Conservation (phyloP, 139 green algal genomes). For the Chlamydomonas applanata region DNA sequence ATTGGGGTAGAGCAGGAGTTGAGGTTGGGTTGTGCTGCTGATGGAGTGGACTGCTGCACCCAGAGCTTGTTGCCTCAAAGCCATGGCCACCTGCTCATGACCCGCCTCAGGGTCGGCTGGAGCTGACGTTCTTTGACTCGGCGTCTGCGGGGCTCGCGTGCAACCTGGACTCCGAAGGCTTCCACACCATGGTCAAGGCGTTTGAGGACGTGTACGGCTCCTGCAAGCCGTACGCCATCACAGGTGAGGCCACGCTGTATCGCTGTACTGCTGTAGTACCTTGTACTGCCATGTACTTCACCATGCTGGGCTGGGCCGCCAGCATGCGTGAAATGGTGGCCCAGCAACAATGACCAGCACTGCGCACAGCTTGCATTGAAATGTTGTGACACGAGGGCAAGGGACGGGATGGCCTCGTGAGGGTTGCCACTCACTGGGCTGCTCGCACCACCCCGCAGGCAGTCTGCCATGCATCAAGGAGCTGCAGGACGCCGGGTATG, state of each 20-base stretch:
- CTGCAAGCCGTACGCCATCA: conserved; percentile 52
- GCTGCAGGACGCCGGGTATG: conserved; percentile 27
- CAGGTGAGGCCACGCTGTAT: neutral
- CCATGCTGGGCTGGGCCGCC: no score
- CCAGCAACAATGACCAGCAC: neutral
- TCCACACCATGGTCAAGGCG: conserved; percentile 54
- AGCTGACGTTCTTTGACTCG: conserved; percentile 63
- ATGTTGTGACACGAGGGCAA: no score
- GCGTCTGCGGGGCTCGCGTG: conserved; percentile 57
- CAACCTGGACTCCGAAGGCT: conserved; percentile 56
- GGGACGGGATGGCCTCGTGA: no score
- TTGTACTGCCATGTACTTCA: no score
- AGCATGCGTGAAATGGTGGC: no score
- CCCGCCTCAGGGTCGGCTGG: conserved; percentile 32
- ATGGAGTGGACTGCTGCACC: no score
- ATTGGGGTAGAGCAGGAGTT: no score
- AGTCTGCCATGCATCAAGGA: conserved; percentile 53
- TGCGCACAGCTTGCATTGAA: no score
- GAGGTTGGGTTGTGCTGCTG: no score
- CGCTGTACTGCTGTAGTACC: neutral
- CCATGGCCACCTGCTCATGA: no score
- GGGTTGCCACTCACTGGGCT: no score
- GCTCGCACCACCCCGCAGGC: conserved; percentile 14
- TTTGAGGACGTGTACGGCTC: conserved; percentile 55
- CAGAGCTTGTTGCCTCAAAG: no score